Base-by-base conservation (phyloP, 495 filamentous ascomycete species). In the Antarctomyces pellizariae region DNA sequence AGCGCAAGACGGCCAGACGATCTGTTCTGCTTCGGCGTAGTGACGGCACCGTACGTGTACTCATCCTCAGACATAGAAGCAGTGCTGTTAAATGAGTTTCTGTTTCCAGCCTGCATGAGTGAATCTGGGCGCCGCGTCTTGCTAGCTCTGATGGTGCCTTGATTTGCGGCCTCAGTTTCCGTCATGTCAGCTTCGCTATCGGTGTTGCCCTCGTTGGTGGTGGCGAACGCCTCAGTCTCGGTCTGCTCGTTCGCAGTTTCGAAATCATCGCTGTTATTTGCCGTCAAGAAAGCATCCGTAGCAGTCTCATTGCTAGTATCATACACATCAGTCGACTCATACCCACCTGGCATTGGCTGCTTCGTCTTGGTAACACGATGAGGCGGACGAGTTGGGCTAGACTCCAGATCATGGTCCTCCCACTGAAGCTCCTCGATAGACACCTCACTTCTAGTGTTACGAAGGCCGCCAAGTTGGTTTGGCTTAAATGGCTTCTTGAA, bases 171-270 rank as follows among this genome's bases (percentile, higher is more conserved):
- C 41, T 93, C 84, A 7, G 83, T 93, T 52, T 97, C 86, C 1
- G 86, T 95, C 12, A 77, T 54, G 11, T 72, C 75, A 34, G 73
- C 77, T 26, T 72, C 73, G 44, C 71, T 79, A 32, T 74, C 75
- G 18, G 73, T 76, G 29, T 73, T 64, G 37, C 89, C 67, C 48
- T 93, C 86, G 11, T 66, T 58, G 13, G 77, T 79, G 8, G 86
- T 93, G 45, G 89, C 75, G 65, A 92, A 91, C 24, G 79, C 78
- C 32, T 95, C 86, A 16, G 78, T 91, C 49, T 91, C 83, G 3
- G 73, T 79, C 2, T 64, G 63, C 49, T 89, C 80, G 35, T 80
- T 71, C 2, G 79, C 77, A 8, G 73, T 77, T 46, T 89, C 79
- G 34, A 89, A 91, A 46, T 83, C 77, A 32, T 76, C 74, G 8